A percentile compares a stretch with the other conserved stretches of the same genome.
Evolutionary conservation across 2,329 filamentous ascomycete genomes (phyloP).

Genomic region (Colletotrichum cuscutae): DNA sequence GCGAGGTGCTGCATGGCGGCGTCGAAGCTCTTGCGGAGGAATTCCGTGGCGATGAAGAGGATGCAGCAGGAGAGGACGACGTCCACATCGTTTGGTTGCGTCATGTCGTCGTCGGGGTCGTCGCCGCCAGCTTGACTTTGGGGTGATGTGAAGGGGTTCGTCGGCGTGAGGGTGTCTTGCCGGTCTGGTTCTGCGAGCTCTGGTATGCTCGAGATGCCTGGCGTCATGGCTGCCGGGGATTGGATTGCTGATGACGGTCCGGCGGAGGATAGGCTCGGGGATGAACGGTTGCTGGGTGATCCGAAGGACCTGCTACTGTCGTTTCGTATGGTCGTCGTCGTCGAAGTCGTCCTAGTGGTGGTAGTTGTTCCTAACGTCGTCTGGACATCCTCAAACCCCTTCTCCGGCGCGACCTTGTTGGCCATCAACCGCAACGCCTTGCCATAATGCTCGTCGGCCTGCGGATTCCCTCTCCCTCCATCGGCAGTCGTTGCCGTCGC

Average conservation of each 20-base stretch:
- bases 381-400: neutral
- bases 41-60: constrained; percentile 64
- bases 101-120: neutral
- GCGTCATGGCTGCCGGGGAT: neutral
- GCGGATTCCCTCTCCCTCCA: neutral
- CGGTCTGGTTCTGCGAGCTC: neutral
- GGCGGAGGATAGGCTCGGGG: constrained; percentile 1
- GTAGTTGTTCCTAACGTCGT: neutral
- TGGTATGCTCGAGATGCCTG: neutral
- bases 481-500: neutral
- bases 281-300: constrained; percentile 17
- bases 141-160: constrained; percentile 46
- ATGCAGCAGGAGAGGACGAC: constrained; percentile 56
- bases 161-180: neutral
- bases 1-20: constrained; percentile 28
- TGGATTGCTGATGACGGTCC: neutral
- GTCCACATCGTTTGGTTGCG: constrained; percentile 7
- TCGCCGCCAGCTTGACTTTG: constrained; percentile 40
- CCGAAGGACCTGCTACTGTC: neutral
- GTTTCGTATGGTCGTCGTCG: neutral
- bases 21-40: constrained; percentile 46
- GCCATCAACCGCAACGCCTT: constrained; percentile 1
- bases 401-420: neutral
- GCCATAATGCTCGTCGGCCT: neutral
- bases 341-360: neutral